Base-by-base conservation (phyloP, 805 yeast species). In the Cyberlindnera subsufficiens region DNA sequence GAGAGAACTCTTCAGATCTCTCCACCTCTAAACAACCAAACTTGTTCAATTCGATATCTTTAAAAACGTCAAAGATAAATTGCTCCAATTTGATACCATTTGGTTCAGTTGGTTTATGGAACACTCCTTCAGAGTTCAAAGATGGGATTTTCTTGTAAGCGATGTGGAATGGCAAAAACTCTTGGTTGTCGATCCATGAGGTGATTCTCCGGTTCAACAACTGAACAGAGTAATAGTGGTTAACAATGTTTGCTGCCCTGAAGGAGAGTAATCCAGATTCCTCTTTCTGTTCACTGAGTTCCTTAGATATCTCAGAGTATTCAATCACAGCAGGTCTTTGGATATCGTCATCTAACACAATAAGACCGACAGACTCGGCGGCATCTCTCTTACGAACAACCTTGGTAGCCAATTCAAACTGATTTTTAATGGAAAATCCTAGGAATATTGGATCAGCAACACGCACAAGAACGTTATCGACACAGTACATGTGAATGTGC, bases 41-140 rank as follows among this genome's bases (percentile, higher is more conserved):
- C 55, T 77, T 77, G 14, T 62, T 59, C 48, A 90, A 59, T 11
- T 77, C 74, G 30, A 93, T 82, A 27, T 80, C 75, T 39, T 90
- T 90, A 66, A 93, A 93, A 19, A 93, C 95, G 60, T 93, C 99
- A 67, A 93, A 93, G 44, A 93, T 95, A 56, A 93, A 93, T 63
- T 91, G 98, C 64, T 93, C 99, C 58, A 93, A 72, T 63, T 93
- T 93, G 59, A 91, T 81, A 35, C 98, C 99, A 62, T 93, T 93
- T 37, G 91, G 86, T 44, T 69, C 75, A 1, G 69, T 53, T n/a
- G 98, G 96, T 53, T 75, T 78, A 25, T 68, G 55, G 32, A 66
- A 59, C 39, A 68, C 60, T 27, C 78, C 78, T 0, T 77, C 66
- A 1, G 54, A 58, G 18, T 65, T 78, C 39, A 77, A 73, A 42